Base-by-base conservation (phyloP, 176 grass and related monocot genomes). In the Aegilops bicornis region DNA sequence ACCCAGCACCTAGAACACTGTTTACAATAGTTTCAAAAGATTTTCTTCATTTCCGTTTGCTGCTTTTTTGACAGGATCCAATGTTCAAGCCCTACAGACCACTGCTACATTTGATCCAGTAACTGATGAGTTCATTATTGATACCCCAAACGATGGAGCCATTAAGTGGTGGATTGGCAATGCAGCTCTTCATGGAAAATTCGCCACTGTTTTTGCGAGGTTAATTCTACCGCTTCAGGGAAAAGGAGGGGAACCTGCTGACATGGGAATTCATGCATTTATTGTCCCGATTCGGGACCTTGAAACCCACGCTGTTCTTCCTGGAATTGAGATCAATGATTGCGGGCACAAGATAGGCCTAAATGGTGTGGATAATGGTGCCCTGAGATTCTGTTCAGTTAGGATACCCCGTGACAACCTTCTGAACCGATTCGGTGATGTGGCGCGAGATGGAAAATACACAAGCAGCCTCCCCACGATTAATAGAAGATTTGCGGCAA, bases 161-260 rank as follows among this genome's bases (percentile, higher is more conserved):
- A 96, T 99, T 42, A 99, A 99, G 84, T 98, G 97, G 97, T 99
- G 97, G 97, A 99, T 99, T 69, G 97, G 94, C 31, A 99, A 99
- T 73, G 97, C 97, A 66, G 92, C 97, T 59, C 79, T 94, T 79
- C 92, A 99, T 63, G 94, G 97, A 85, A 96, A 96, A 84, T 94
- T 94, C 65, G 97, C 97, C 1, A 96, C 93, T 39, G 97, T 99
- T 73, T 99, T 99, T 74, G 97, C 97, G 47, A 93, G 84, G 81
- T 77, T 99, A 69, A 94, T 96, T 89, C 88, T 99, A 72, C 97
- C 97, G 37, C 87, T 96, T 70, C 97, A 96, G 87, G 91, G 92
- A 73, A 94, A 89, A 79, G 93, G 84, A 69, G 97, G 97, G 32
- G 60, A 82, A 7, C 88, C 94, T 83, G 86, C 90, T 77, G 97